Percentiles rank a stretch among this genome's conserved stretches.
Conservation (phyloP, 768 basidiomycete genomes). For the Crucibulum laeve region DNA sequence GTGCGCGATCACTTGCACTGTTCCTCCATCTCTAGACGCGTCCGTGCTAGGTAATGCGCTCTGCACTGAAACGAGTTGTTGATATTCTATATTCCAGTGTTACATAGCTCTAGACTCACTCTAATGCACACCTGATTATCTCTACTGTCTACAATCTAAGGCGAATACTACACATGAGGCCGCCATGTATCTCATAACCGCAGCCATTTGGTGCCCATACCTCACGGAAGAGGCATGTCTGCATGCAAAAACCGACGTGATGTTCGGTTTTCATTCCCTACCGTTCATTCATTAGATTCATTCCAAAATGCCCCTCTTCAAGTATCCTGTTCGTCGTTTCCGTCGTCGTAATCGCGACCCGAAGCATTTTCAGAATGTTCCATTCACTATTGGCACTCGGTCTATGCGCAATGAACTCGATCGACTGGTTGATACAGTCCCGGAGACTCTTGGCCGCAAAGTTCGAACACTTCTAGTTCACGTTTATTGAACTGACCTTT, state of each 20-base stretch:
- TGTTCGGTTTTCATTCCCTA: too few relatives aligned
- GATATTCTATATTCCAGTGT: too few relatives aligned
- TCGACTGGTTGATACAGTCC: slow-evolving; percentile 56
- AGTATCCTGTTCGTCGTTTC: slow-evolving; percentile 28
- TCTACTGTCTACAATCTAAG: too few relatives aligned
- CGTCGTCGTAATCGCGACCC: slow-evolving; percentile 21
- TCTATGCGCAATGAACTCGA: slow-evolving; percentile 67
- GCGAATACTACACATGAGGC: too few relatives aligned
- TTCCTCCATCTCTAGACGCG: slow-evolving; percentile 1
- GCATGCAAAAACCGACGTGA: too few relatives aligned
- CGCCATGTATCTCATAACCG: too few relatives aligned
- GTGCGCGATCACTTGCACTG: slow-evolving; percentile 1
- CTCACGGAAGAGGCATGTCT: too few relatives aligned
- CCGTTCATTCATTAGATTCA: slow-evolving; percentile 3
- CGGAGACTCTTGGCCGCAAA: slow-evolving; percentile 54
- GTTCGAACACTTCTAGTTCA: slow-evolving; percentile 23
- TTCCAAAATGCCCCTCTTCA: slow-evolving; percentile 31
- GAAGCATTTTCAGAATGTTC: slow-evolving; percentile 36
- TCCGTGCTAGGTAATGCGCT: too few relatives aligned
- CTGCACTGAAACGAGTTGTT: too few relatives aligned
- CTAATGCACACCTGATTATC: too few relatives aligned
- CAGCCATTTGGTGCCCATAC: too few relatives aligned
- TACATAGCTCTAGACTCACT: too few relatives aligned
- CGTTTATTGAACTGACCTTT: neutral
- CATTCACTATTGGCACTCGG: slow-evolving; percentile 50